Base-by-base conservation (phyloP, 179 eudicot species). In the Actinidia arguta region DNA sequence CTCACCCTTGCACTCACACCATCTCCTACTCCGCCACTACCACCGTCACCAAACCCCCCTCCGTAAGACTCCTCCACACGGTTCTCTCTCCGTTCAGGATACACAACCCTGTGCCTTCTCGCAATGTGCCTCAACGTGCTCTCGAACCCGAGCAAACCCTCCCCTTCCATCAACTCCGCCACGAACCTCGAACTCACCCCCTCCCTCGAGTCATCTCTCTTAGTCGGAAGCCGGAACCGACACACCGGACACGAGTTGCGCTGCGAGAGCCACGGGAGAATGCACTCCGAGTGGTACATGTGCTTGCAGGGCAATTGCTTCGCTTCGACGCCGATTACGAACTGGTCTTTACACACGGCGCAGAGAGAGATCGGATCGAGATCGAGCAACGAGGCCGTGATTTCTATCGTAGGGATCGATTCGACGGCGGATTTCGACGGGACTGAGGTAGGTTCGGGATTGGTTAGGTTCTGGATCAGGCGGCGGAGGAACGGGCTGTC, bases 231-330 rank as follows among this genome's bases (percentile, higher is more conserved):
- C 76, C 16, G 36, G 44, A 70, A 80, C 55, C 82, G 66, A 17
- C 82, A 80, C 52, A 80, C 70, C 4, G 82, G 82, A 16, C 82
- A 80, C 25, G 82, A 69, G n/a, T 86, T 86, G 25, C 70, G 82
- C 25, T 72, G 52, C 69, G 66, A 54, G 7, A 86, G 73, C 89
- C 89, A 84, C 24, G 89, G 89, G 1, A 86, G 69, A 1, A 81
- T 88, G 39, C 86, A 85, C 22, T 79, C 87, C 7, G 85, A 42
- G 27, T 87, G 85, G 71, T 84, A 87, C 20, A 77, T 56, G 67
- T 87, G 89, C 48, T 84, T 87, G 76, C 89, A 87, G 3, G 89
- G 89, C 78, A 87, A 66, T 82, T 82, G 44, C 72, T 82, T 87
- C 0, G 64, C 83, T 10, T 78, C 85, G 27, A 36, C 63, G 58